Evolutionary conservation across 805 yeast species (phyloP).

Genomic region (Yarrowia yakushimensis): DNA sequence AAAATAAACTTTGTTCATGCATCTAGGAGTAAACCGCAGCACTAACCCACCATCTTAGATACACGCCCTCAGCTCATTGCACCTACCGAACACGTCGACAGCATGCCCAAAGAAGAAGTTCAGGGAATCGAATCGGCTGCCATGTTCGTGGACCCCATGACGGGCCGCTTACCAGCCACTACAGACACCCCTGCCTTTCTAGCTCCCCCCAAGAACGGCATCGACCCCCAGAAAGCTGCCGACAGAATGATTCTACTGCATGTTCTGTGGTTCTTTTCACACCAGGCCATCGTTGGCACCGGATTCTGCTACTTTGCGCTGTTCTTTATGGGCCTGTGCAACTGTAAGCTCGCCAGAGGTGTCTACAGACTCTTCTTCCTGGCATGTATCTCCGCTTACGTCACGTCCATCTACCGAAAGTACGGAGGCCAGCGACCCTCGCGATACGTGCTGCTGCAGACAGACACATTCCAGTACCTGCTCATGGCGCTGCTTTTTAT

Average conservation of each 20-base stretch:
- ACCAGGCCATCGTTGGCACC: constrained; percentile 12
- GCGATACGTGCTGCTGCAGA: constrained; percentile 7
- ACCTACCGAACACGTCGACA: neutral
- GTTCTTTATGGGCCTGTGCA: neutral
- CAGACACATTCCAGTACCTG: constrained; percentile 19
- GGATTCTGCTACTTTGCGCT: constrained; percentile 5
- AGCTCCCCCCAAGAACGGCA: neutral
- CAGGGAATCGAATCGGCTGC: constrained; percentile 5
- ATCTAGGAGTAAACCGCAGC: constrained; percentile 16
- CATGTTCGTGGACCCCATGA: constrained; percentile 24
- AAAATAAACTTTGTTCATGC: constrained; percentile 1
- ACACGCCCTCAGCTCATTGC: neutral
- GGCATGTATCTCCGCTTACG: constrained; percentile 35
- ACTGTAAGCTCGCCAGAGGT: constrained; percentile 29
- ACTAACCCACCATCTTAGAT: constrained; percentile 8
- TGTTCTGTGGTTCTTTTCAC: constrained; percentile 17
- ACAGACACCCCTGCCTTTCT: constrained; percentile 6
- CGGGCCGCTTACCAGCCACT: constrained; percentile 11
- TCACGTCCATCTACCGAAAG: constrained; percentile 1
- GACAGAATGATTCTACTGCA: constrained; percentile 15
- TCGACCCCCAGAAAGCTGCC: constrained; percentile 4
- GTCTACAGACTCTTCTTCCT: constrained; percentile 56
- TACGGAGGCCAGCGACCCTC: constrained; percentile 25
- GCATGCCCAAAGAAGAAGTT: neutral
- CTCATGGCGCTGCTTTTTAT: constrained; percentile 4